phyloP scores from a whole-genome alignment of 495 filamentous ascomycete species.

The Cercophora scortea region DNA sequence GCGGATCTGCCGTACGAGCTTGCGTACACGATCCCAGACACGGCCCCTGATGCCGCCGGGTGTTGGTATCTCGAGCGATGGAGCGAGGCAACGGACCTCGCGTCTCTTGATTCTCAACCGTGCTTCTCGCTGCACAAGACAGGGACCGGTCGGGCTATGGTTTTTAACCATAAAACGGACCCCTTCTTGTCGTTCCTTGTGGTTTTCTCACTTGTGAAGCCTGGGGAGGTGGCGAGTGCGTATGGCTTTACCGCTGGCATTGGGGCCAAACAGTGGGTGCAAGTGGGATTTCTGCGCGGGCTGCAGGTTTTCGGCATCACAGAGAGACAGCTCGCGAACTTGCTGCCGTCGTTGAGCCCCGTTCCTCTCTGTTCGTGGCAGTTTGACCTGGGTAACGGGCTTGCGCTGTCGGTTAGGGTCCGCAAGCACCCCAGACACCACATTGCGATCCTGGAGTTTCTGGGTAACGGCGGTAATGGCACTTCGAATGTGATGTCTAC shows the following conservation, averaged over 20 bases:
- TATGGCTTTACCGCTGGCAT: background rate
- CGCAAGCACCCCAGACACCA: background rate
- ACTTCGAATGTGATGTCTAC: too few relatives aligned
- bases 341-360: background rate
- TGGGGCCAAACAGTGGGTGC: background rate
- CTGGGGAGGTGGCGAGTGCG: background rate
- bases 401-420: background rate
- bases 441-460: background rate
- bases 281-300: background rate
- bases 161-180: background rate
- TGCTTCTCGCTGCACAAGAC: conserved; percentile 4
- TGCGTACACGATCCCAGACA: conserved; percentile 3
- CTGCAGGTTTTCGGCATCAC: background rate
- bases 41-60: background rate
- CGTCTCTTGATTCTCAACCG: background rate
- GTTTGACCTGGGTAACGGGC: background rate
- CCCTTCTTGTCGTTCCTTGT: conserved; percentile 3
- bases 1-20: conserved; percentile 3
- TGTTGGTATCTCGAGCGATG: conserved; percentile 8
- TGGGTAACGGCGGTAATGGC: background rate
- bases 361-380: background rate
- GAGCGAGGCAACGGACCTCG: background rate
- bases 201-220: background rate
- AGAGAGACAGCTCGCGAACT: background rate
- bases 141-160: conserved; percentile 2